Evolutionary conservation across 1,139 yeast species (phyloP).

Genomic region (Yamadazyma sp.): DNA sequence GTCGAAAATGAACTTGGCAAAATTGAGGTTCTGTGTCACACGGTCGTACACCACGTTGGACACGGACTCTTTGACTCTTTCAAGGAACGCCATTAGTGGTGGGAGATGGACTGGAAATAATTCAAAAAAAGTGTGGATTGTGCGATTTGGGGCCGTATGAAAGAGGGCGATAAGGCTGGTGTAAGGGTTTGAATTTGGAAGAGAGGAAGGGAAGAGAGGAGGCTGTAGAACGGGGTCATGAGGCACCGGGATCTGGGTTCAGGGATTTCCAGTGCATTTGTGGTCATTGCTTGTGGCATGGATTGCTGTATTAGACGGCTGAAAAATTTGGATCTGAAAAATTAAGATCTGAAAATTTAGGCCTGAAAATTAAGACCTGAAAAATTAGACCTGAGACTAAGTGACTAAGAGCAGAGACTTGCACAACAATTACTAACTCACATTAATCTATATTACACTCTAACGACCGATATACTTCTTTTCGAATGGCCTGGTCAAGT

Average conservation of each 20-base stretch:
- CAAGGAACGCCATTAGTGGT: slow-evolving; percentile 1
- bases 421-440: not conserved
- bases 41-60: slow-evolving; percentile 7
- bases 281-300: too few relatives aligned
- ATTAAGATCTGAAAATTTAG: too few relatives aligned
- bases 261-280: too few relatives aligned
- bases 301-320: too few relatives aligned
- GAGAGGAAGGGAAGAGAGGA: not conserved
- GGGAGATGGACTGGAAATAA: not conserved
- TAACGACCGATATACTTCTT: slow-evolving; percentile 59
- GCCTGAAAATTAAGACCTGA: too few relatives aligned
- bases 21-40: slow-evolving; percentile 7
- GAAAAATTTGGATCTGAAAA: too few relatives aligned
- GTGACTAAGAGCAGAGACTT: not conserved
- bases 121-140: not conserved
- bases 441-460: slow-evolving; percentile 4
- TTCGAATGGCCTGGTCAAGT: slow-evolving; percentile 67
- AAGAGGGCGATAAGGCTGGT: not conserved
- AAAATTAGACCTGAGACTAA: not conserved
- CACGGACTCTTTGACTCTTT: slow-evolving; percentile 7
- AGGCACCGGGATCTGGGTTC: too few relatives aligned
- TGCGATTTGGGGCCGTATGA: not conserved
- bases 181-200: not conserved
- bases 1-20: slow-evolving; percentile 2
- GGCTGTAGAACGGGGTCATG: too few relatives aligned